Evolutionary conservation across 2,329 filamentous ascomycete species (phyloP), one percentile per base, ranked within the genome.

Genomic region (Trichoderma sp.): DNA sequence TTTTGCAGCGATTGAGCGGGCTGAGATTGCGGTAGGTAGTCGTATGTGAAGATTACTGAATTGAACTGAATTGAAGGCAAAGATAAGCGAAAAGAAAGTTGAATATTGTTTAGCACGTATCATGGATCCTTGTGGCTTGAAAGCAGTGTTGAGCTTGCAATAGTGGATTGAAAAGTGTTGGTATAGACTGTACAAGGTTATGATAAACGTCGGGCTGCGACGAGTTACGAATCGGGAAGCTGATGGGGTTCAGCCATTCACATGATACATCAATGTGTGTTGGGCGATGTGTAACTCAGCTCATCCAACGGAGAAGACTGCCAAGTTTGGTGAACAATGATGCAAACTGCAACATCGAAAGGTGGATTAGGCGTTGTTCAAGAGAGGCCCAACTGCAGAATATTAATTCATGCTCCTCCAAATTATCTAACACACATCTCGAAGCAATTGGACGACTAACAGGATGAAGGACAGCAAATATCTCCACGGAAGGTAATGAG

Each of bases 191-290:
- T 49, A 29, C 63, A 49, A 49, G 63, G 63, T 58, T 49, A n/a
- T 11, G 19, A 27, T 14, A 14, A 29, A 35, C 19, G 19, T n/a
- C 37, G 62, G 62, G 53, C 53, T 49, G 53, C n/a, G 62, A 66
- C 62, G 57, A 49, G 62, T 24, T 57, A 57, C 53, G 10, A 40
- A 66, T 66, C 37, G 53, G 53, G 63, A 58, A 66, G 63, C 31
- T 58, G 63, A 66, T 57, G 49, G 62, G 62, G 35, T 24, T 64
- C 35, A 37, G 37, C 35, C 33, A 65, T 65, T 47, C 56, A 65
- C 6, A 56, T 65, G 62, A 43, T 35, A 19, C 40, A 43, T 43
- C 40, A 43, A 13, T 43, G 62, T 52, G 62, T 19, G 24, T 47
- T 56, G 40, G 40, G 40, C 40, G 52, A 33, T 33, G 35, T 31